A percentile compares a stretch with the other conserved stretches of the same genome.
Evolutionary conservation across 2,329 filamentous ascomycete genomes (phyloP).

Genomic region (Aureobasidium namibiae): DNA sequence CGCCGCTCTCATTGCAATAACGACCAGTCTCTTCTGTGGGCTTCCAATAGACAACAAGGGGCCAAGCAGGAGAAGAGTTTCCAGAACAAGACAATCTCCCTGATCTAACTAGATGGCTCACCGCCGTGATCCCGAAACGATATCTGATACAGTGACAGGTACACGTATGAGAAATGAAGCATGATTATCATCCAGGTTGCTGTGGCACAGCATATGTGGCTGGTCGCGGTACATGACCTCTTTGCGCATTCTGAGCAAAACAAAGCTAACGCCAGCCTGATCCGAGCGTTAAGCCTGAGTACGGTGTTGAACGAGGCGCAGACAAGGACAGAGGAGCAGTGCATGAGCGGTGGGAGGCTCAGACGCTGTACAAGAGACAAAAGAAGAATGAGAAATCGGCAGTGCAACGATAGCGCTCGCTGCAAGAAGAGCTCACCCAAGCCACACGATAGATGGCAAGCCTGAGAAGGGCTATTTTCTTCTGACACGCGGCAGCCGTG

Average conservation of each 20-base stretch:
- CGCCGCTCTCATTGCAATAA: not conserved
- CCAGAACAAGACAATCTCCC: not conserved
- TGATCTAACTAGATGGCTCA: not conserved
- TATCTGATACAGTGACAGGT: not conserved
- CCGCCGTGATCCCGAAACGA: not conserved
- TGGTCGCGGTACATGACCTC: not conserved
- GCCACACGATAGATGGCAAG: not conserved
- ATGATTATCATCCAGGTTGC: not conserved
- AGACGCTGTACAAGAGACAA: not conserved
- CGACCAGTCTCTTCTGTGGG: not conserved
- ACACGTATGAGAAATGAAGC: not conserved
- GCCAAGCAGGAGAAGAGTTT: too few relatives aligned
- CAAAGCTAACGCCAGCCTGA: constrained; percentile 5
- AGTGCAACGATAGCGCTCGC: not conserved
- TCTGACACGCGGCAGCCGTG: not conserved
- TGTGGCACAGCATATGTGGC: constrained; percentile 3
- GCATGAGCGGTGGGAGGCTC: not conserved
- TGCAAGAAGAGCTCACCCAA: not conserved
- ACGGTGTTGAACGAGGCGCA: constrained; percentile 6
- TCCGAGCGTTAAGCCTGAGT: not conserved
- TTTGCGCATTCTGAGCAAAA: constrained; percentile 2
- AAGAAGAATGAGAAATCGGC: not conserved
- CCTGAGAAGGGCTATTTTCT: not conserved
- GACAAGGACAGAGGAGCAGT: not conserved
- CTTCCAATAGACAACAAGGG: not conserved